Percentiles rank a stretch among this genome's conserved stretches.
Evolutionary conservation across 2,329 filamentous ascomycete genomes (phyloP).

Genomic region (Calycina herbarum): DNA sequence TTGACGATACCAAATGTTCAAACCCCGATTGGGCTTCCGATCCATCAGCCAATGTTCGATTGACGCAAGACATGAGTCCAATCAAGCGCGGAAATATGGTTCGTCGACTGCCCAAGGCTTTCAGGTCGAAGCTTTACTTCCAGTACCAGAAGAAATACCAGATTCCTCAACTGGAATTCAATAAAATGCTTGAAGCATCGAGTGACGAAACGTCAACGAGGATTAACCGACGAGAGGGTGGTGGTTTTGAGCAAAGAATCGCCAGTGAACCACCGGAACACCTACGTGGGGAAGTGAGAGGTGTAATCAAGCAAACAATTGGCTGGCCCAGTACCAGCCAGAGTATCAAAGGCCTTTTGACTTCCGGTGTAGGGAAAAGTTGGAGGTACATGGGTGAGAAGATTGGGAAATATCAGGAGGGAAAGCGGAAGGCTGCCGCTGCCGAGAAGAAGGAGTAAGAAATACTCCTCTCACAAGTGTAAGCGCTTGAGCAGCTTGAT

Average conservation of each 20-base stretch:
- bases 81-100: conserved; percentile 94
- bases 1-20: conserved; percentile 63
- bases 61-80: conserved; percentile 91
- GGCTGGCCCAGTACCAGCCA: conserved; percentile 90
- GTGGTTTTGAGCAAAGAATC: conserved; percentile 83
- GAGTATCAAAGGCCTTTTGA: conserved; percentile 80
- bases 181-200: conserved; percentile 77
- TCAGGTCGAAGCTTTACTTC: conserved; percentile 89
- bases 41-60: conserved; percentile 60
- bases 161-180: conserved; percentile 81
- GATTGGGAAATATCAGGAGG: conserved; percentile 57
- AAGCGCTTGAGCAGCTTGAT: background rate
- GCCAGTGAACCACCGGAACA: conserved; percentile 66
- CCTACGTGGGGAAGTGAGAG: conserved; percentile 68
- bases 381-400: conserved; percentile 83
- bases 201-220: conserved; percentile 68
- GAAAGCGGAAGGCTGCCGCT: conserved; percentile 32
- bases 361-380: conserved; percentile 69
- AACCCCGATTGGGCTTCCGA: conserved; percentile 64
- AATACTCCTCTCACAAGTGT: background rate
- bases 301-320: conserved; percentile 83
- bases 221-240: conserved; percentile 74
- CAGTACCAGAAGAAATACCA: conserved; percentile 89
- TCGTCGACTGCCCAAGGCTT: conserved; percentile 79
- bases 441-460: conserved; percentile 11